Base-by-base conservation (phyloP, 176 grass and related monocot genomes). In the Zea mays region DNA sequence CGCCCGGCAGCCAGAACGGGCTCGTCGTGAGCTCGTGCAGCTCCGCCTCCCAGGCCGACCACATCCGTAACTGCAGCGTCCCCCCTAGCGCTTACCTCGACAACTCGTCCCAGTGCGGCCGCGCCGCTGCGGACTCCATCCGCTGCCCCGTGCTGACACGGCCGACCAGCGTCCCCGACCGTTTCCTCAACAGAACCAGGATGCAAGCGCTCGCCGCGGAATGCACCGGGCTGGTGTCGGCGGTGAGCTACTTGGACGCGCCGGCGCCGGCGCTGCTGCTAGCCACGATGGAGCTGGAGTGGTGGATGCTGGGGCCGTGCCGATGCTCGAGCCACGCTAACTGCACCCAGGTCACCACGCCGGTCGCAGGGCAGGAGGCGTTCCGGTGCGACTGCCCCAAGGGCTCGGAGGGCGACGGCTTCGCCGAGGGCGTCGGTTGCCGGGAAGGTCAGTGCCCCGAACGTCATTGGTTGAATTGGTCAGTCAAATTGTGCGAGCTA, bases 321-420 rank as follows among this genome's bases (percentile, higher is more conserved):
- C 10, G 75, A 5, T 91, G 90, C 59, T 58, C 49, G 3, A 0
- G 0, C 20, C 1, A 66, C 1, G 85, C 90, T 21, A 67, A 2
- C 36, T 91, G 90, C 86, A 82, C 20, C 2, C 0, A 0, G 4
- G 7, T 91, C 42, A 7, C 10, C 2, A 42, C 86, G 57, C 79
- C 85, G 17, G 2, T 0, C 13, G 3, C 62, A 0, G 0, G 5
- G 62, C 16, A 1, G 37, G 70, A 2, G 54, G 54, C 17, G 41
- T 91, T 91, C 85, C 74, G 38, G 74, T 91, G 90, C 74, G 10
- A 62, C 2, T 91, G 90, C 65, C 21, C 0, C 0, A 79, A 82
- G 14, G 90, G 82, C 0, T 82, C 80, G 82, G 37, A 72, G 0
- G 90, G 90, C 47, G 90, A 91, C 79, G 90, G 90, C 51, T 91